Percentiles rank a stretch among this genome's conserved stretches.
These are phyloP conservation scores for Omphalotus guepiniiformis DNA, from an alignment of 768 basidiomycete species.

Conservation along the genomic window DNA sequence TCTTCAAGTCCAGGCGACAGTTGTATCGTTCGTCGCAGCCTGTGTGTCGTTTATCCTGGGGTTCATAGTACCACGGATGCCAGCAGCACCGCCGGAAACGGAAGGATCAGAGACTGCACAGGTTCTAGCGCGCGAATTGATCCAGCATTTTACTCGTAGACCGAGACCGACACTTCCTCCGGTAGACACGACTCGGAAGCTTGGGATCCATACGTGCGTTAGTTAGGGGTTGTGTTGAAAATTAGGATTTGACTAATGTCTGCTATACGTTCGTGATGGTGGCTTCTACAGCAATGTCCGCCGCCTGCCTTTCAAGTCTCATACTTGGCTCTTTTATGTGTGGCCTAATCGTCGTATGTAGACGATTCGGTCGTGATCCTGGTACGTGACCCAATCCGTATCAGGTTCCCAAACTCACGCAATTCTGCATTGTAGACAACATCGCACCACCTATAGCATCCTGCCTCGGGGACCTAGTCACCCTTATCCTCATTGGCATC, in stretches of 20 bases:
- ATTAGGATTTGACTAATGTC: not conserved
- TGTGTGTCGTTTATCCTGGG: slow-evolving; percentile 73
- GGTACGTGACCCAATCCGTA: slow-evolving; percentile 40
- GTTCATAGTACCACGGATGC: slow-evolving; percentile 44
- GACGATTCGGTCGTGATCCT: slow-evolving; percentile 75
- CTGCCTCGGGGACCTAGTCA: slow-evolving; percentile 89
- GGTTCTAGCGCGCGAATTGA: not conserved
- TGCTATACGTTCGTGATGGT: slow-evolving; percentile 67
- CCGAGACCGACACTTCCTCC: slow-evolving; percentile 20
- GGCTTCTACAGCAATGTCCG: slow-evolving; percentile 72
- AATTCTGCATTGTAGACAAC: slow-evolving; percentile 58
- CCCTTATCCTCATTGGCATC: slow-evolving; percentile 75
- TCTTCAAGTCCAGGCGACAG: slow-evolving; percentile 89
- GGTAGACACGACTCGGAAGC: slow-evolving; percentile 27
- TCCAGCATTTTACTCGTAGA: slow-evolving; percentile 12
- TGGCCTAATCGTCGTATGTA: slow-evolving; percentile 71
- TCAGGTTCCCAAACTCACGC: not conserved
- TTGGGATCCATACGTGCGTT: slow-evolving; percentile 35
- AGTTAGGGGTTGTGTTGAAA: not conserved
- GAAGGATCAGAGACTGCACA: slow-evolving; percentile 8
- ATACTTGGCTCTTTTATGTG: slow-evolving; percentile 94
- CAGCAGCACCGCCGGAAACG: slow-evolving; percentile 11
- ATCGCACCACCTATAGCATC: slow-evolving; percentile 93
- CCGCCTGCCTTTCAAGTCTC: slow-evolving; percentile 72
- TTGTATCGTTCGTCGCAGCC: slow-evolving; percentile 85